Base-by-base conservation (phyloP, 495 filamentous ascomycete genomes). In the Neurospora sp. region DNA sequence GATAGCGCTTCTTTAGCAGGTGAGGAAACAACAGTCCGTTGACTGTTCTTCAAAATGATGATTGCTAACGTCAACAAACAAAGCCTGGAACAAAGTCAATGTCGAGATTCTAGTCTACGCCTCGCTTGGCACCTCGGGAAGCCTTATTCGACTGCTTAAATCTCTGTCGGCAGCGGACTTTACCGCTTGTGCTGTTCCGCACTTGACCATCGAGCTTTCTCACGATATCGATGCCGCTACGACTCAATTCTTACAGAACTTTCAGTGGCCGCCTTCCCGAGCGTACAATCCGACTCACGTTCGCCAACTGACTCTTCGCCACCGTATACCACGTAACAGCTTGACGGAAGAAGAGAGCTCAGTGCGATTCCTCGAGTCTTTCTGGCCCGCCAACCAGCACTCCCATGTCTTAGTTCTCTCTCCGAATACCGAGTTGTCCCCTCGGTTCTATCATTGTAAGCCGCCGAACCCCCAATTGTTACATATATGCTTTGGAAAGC, bases 141-240 rank as follows among this genome's bases (percentile, higher is more conserved):
- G 90, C 68, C 74, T 97, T 20, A 88, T 92, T 35, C 86, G 92
- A 68, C 84, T 96, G 27, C 83, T 97, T 1, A 86, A 86, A 71
- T 94, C 93, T 22, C 83, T 97, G 20, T 82, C 88, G 74, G 83
- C 83, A 8, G 92, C 93, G 1, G 93, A 97, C 74, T 94, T 92
- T 78, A 87, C 89, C 71, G 88, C 89, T 4, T 84, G 87, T 12
- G 77, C 83, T 8, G 80, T 83, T 16, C 93, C 94, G 2, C 87
- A 89, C 77, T 79, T 97, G 22, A 94, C 92, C 14, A 88, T 97
- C 71, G 94, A 97, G 76, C 87, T 97, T 31, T 91, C 93, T 7
- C 81, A 86, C 71, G 80, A 86, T 40, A 82, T 93, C 8, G 92
- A 95, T 72, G 74, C 78, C 44, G 85, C 87, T 7, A 89, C 90